Evolutionary conservation across 176 grass and related monocot species (phyloP).

Genomic region (Ensete ventricosum): DNA sequence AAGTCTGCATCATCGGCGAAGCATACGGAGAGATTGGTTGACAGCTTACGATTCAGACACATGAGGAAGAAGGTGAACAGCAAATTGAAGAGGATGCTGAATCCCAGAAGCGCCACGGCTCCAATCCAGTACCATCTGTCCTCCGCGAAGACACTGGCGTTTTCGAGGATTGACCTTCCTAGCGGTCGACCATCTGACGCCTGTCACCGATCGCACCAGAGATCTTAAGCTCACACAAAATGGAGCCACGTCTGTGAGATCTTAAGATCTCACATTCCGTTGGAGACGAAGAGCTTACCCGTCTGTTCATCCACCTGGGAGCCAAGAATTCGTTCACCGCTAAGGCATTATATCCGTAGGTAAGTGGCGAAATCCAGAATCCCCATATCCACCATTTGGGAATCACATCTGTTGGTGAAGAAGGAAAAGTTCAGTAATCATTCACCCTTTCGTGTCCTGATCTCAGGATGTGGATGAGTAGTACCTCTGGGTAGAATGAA

Average conservation of each 20-base stretch:
- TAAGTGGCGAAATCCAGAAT: constrained; percentile 87
- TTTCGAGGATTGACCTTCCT: constrained; percentile 51
- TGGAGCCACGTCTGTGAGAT: too few relatives aligned
- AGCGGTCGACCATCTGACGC: constrained; percentile 25
- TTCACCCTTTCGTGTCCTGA: background rate
- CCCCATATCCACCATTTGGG: constrained; percentile 99
- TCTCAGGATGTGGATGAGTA: background rate
- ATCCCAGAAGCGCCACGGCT: constrained; percentile 66
- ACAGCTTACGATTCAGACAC: constrained; percentile 79
- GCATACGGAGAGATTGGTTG: background rate
- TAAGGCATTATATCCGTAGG: constrained; percentile 83
- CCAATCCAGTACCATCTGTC: constrained; percentile 97
- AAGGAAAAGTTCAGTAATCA: constrained; percentile 10
- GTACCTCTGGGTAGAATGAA: constrained; percentile 92
- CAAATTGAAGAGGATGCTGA: constrained; percentile 92
- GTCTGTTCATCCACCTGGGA: constrained; percentile 84
- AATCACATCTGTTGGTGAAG: constrained; percentile 47
- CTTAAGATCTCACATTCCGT: background rate
- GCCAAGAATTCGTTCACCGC: constrained; percentile 87
- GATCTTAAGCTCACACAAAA: background rate
- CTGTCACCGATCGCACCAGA: background rate
- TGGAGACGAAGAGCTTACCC: background rate
- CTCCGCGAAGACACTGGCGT: constrained; percentile 58
- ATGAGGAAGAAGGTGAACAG: constrained; percentile 81
- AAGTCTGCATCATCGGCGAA: background rate